These are phyloP conservation scores for Jatropha podagrica DNA, from an alignment of 441 rosid species.

Conservation along the genomic window DNA sequence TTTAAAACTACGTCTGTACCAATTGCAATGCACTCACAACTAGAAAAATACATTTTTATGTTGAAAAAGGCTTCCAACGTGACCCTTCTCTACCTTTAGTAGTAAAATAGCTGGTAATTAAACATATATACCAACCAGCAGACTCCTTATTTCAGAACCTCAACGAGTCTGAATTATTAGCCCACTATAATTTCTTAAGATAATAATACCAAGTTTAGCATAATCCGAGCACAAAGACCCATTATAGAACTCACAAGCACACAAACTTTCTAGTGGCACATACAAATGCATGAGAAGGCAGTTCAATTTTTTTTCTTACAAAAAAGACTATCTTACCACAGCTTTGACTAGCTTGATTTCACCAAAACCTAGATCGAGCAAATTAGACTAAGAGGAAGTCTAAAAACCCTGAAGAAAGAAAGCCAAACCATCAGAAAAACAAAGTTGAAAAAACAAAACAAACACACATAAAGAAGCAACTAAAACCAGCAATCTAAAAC, in stretches of 20 bases:
- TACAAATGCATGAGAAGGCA: neutral
- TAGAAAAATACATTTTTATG: neutral
- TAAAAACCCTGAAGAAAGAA: constrained; percentile 22
- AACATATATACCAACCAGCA: neutral
- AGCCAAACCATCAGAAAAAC: neutral
- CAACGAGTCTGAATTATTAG: neutral
- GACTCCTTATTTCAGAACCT: neutral
- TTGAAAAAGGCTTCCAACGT: neutral
- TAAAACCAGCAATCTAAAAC: neutral
- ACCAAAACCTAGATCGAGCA: constrained; percentile 29
- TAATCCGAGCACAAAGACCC: neutral
- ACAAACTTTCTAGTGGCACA: neutral
- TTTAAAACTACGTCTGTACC: neutral
- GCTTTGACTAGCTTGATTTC: constrained; percentile 21
- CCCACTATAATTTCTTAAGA: neutral
- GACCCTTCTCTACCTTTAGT: neutral
- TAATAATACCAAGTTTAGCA: neutral
- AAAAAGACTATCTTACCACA: constrained; percentile 23
- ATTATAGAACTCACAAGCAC: neutral
- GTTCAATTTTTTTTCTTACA: neutral
- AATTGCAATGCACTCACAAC: neutral
- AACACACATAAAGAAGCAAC: neutral
- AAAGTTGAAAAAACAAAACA: neutral
- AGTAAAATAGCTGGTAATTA: neutral
- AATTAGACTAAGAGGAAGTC: constrained; percentile 16